A percentile compares a stretch with the other conserved stretches of the same genome.
phyloP scores from a whole-genome alignment of 2,329 filamentous ascomycete genomes.

The Aaosphaeria arxii region DNA sequence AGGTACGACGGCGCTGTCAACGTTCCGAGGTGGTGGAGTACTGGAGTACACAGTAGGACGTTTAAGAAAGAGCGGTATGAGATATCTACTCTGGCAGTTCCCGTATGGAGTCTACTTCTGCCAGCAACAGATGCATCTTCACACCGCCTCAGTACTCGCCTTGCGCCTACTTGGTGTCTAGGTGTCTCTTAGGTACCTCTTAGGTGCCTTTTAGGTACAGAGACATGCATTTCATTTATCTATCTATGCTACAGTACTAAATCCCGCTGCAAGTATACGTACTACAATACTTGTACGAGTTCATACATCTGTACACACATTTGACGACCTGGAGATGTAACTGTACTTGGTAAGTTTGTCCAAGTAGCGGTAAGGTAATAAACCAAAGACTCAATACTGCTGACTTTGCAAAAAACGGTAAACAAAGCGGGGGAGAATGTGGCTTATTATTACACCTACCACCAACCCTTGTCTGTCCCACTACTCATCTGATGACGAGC shows the following conservation, averaged over 20 bases:
- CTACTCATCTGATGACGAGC: slow-evolving; percentile 21
- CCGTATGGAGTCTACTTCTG: slow-evolving; percentile 27
- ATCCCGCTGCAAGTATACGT: too few relatives aligned
- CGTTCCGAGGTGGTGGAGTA: neutral
- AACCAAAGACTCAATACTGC: too few relatives aligned
- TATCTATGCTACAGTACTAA: too few relatives aligned
- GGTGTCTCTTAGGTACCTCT: too few relatives aligned
- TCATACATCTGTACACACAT: too few relatives aligned
- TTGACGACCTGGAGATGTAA: too few relatives aligned
- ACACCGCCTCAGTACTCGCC: slow-evolving; percentile 13
- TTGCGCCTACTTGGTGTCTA: neutral
- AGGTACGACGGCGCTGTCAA: too few relatives aligned
- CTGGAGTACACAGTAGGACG: neutral
- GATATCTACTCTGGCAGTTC: slow-evolving; percentile 13
- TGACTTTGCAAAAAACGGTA: slow-evolving; percentile 1
- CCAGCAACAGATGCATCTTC: slow-evolving; percentile 11
- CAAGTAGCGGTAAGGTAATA: too few relatives aligned
- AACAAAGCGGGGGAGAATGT: neutral
- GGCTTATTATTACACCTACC: slow-evolving; percentile 1
- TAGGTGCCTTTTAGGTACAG: too few relatives aligned
- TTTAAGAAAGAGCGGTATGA: slow-evolving; percentile 33
- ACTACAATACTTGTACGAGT: too few relatives aligned
- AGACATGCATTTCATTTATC: too few relatives aligned
- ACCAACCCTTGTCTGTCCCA: slow-evolving; percentile 2
- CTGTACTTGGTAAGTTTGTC: too few relatives aligned